Percentiles rank a stretch among this genome's conserved stretches.
These are phyloP conservation scores for Venustampulla echinocandica DNA, from an alignment of 495 filamentous ascomycete genomes.

Conservation along the genomic window DNA sequence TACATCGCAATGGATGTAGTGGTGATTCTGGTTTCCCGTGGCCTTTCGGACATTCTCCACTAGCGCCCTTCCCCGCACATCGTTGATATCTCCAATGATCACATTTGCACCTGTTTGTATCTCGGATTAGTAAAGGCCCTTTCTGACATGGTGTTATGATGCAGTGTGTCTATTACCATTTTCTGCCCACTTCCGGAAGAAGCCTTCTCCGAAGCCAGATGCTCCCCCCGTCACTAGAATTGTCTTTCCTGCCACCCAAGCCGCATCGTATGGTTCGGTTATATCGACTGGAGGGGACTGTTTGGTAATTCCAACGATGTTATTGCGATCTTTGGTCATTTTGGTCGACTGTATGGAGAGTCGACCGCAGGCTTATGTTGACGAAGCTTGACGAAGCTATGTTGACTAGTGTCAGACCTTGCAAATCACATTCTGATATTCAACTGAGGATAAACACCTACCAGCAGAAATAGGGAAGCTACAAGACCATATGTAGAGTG, in stretches of 20 bases:
- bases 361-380: too few species aligned
- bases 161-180: neutral
- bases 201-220: constrained; percentile 37
- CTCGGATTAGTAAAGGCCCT: neutral
- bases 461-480: too few species aligned
- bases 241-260: constrained; percentile 29
- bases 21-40: constrained; percentile 28
- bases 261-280: constrained; percentile 29
- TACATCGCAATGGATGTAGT: constrained; percentile 50
- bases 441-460: too few species aligned
- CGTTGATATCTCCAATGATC: constrained; percentile 40
- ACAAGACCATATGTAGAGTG: too few species aligned
- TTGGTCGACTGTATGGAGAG: too few species aligned
- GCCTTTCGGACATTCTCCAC: constrained; percentile 24
- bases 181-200: constrained; percentile 35
- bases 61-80: constrained; percentile 28
- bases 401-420: too few species aligned
- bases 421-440: too few species aligned
- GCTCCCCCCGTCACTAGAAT: constrained; percentile 46
- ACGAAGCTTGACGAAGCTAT: too few species aligned
- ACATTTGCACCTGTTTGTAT: constrained; percentile 31
- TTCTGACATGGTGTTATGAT: neutral
- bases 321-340: constrained; percentile 11
- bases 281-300: constrained; percentile 32
- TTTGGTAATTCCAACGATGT: constrained; percentile 7